Evolutionary conservation across 768 basidiomycete species (phyloP).

Genomic region (Melanogaster broomeanus): DNA sequence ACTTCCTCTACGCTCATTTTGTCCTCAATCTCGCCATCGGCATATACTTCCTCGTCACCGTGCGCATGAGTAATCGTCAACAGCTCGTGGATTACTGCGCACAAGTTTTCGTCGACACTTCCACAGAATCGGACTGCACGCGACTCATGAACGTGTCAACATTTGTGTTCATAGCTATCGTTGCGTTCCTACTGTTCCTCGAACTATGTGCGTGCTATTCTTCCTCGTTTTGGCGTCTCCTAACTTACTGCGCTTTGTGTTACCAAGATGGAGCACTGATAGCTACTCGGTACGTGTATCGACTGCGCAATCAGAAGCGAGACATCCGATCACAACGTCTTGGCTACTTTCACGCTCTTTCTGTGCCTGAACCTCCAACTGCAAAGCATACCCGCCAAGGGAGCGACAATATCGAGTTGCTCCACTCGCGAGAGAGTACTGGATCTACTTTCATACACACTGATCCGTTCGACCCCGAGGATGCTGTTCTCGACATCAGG

Average conservation of each 20-base stretch:
- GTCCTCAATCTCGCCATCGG: constrained; percentile 54
- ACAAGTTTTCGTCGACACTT: constrained; percentile 40
- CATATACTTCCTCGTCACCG: constrained; percentile 49
- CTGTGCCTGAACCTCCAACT: constrained; percentile 11
- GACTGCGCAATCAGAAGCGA: constrained; percentile 52
- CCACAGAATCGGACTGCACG: constrained; percentile 46
- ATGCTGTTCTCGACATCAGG: constrained; percentile 24
- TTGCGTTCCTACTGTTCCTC: constrained; percentile 44
- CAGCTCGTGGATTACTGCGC: constrained; percentile 49
- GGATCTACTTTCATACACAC: background rate
- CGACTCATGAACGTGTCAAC: constrained; percentile 43
- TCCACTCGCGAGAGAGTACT: constrained; percentile 13
- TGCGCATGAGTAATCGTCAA: constrained; percentile 46
- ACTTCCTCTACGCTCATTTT: constrained; percentile 59
- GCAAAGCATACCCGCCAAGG: constrained; percentile 19
- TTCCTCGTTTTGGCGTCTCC: background rate
- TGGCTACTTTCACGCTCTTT: constrained; percentile 33
- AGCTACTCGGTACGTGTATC: constrained; percentile 54
- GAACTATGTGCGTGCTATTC: constrained; percentile 54
- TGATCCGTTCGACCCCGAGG: constrained; percentile 13
- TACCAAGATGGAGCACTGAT: constrained; percentile 52
- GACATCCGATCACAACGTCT: constrained; percentile 35
- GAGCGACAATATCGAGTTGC: constrained; percentile 33
- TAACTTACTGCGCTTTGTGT: constrained; percentile 5
- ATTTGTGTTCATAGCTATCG: constrained; percentile 48